Conservation (phyloP, 306 rosid species). For the Inga leiocalycina region DNA sequence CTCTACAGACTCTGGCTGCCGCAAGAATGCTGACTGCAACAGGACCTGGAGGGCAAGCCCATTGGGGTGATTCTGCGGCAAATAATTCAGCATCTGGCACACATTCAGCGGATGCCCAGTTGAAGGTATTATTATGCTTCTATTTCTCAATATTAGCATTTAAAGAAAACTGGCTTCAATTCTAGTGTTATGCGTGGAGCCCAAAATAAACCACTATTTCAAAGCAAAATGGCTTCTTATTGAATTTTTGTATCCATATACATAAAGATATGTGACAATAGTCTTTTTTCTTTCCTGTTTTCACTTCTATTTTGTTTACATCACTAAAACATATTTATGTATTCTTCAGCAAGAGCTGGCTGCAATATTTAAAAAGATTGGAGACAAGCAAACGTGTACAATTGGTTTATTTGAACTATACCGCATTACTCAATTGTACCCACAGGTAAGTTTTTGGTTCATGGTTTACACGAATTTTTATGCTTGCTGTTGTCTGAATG, state of each 20-base stretch:
- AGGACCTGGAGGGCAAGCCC: conserved; percentile 94
- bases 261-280: not conserved
- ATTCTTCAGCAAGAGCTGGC: conserved; percentile 90
- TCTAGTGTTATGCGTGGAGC: not conserved
- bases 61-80: conserved; percentile 91
- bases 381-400: conserved; percentile 98
- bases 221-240: not conserved
- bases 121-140: conserved; percentile 61
- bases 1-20: conserved; percentile 87
- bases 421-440: conserved; percentile 95
- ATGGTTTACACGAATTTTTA: conserved; percentile 1
- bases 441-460: conserved; percentile 55
- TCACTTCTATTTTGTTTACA: not conserved
- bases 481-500: conserved; percentile 13
- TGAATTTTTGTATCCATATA: not conserved
- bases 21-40: conserved; percentile 99
- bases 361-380: conserved; percentile 98
- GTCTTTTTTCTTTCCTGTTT: not conserved
- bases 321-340: not conserved
- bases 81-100: conserved; percentile 87
- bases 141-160: conserved; percentile 3
- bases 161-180: not conserved
- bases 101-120: conserved; percentile 92
- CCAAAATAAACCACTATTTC: not conserved
- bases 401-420: conserved; percentile 91